Conservation (phyloP, 2,329 filamentous ascomycete species). For the Fusarium pseudograminearum region DNA sequence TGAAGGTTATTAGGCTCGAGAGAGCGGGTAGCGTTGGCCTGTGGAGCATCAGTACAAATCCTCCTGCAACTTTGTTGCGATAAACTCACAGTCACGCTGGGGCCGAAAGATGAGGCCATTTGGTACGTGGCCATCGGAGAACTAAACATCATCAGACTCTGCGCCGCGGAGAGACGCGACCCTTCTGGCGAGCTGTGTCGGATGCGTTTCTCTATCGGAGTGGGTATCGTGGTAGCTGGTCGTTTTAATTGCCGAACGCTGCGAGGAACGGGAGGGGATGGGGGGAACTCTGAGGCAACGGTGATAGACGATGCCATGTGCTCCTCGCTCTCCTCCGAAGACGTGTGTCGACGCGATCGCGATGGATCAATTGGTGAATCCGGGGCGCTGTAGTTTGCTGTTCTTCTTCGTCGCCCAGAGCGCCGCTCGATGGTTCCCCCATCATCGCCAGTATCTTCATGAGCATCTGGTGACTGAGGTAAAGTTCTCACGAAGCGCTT, state of each 20-base stretch:
- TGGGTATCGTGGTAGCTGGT: constrained; percentile 35
- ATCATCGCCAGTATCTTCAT: constrained; percentile 39
- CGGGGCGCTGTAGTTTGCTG: constrained; percentile 38
- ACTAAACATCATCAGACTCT: constrained; percentile 49
- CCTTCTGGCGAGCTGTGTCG: constrained; percentile 46
- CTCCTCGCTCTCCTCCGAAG: constrained; percentile 44
- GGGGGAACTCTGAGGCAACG: constrained; percentile 44
- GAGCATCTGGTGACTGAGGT: constrained; percentile 42
- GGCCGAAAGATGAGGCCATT: constrained; percentile 42
- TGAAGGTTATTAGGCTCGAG: constrained; percentile 41
- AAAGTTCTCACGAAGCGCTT: constrained; percentile 45
- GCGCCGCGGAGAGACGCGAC: constrained; percentile 46
- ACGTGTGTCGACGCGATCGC: constrained; percentile 35
- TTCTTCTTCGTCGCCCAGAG: constrained; percentile 40
- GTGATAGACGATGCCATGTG: constrained; percentile 46
- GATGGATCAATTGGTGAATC: constrained; percentile 36
- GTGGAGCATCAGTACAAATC: constrained; percentile 1
- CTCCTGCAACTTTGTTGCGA: neutral
- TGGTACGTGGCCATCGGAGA: constrained; percentile 48
- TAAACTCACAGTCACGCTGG: constrained; percentile 36
- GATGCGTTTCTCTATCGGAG: constrained; percentile 41
- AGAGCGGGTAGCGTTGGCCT: constrained; percentile 38
- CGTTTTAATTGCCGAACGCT: constrained; percentile 43
- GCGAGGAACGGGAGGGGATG: constrained; percentile 44
- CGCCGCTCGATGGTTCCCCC: constrained; percentile 37